Conservation (phyloP, 352 stramenopile species). For the Phytophthora megakarya region DNA sequence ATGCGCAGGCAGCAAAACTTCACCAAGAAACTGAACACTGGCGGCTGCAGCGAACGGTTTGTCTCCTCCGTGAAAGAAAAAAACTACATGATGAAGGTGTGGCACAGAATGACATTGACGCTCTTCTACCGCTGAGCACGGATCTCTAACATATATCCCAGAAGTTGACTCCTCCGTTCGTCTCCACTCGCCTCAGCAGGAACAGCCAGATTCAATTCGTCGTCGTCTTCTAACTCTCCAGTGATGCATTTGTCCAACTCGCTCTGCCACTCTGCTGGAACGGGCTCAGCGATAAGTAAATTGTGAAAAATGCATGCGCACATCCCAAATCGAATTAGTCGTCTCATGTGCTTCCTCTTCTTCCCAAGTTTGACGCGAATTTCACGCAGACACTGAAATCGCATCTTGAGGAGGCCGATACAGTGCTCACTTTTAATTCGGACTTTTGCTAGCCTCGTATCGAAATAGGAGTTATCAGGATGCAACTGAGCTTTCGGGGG, state of each 20-base stretch:
- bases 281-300: conserved; percentile 19
- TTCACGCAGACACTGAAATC: conserved; percentile 28
- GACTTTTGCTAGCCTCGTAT: conserved; percentile 15
- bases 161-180: conserved; percentile 14
- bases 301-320: conserved; percentile 32
- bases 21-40: conserved; percentile 14
- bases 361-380: conserved; percentile 12
- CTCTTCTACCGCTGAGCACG: conserved; percentile 10
- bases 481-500: conserved; percentile 7
- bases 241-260: not conserved
- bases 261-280: conserved; percentile 11
- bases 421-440: conserved; percentile 33
- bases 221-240: conserved; percentile 14
- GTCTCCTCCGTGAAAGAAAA: conserved; percentile 16
- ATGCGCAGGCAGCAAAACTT: conserved; percentile 8
- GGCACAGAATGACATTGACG: conserved; percentile 16
- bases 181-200: not conserved
- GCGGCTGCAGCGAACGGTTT: conserved; percentile 8
- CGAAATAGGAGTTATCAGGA: conserved; percentile 23
- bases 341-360: conserved; percentile 22
- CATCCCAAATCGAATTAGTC: conserved; percentile 17
- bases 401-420: conserved; percentile 29
- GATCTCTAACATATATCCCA: conserved; percentile 25
- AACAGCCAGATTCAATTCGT: conserved; percentile 22
- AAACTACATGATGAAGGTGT: conserved; percentile 22